phyloP scores from a whole-genome alignment of 495 filamentous ascomycete genomes.

The Cudoniella acicularis region DNA sequence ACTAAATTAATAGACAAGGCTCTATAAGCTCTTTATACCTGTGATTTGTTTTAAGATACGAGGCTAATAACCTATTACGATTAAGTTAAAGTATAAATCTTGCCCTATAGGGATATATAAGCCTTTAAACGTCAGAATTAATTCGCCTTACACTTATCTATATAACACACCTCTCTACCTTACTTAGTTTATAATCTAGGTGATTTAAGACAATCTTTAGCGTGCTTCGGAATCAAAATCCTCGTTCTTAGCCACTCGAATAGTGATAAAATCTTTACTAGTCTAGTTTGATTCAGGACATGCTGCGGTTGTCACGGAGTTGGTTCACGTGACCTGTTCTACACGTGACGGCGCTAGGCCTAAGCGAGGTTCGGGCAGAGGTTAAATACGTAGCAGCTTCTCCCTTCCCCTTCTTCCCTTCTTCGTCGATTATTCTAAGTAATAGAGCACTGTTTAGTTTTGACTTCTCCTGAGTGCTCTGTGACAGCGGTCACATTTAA shows the following conservation, averaged over 20 bases:
- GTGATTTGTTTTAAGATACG: background rate
- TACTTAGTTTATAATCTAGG: background rate
- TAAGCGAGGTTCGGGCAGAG: too few relatives aligned
- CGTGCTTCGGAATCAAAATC: background rate
- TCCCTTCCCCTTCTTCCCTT: too few relatives aligned
- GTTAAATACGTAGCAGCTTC: too few relatives aligned
- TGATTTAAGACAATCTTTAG: background rate
- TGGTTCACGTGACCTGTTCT: too few relatives aligned
- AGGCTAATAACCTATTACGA: background rate
- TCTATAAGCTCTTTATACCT: background rate
- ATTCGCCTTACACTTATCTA: background rate
- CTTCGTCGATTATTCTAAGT: too few relatives aligned
- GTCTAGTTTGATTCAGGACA: background rate
- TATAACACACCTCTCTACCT: background rate
- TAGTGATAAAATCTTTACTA: background rate
- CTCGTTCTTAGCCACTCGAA: background rate
- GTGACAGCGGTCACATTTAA: background rate
- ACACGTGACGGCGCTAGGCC: too few relatives aligned
- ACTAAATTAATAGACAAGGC: background rate
- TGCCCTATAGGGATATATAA: background rate
- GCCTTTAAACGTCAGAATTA: background rate
- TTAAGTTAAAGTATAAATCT: background rate
- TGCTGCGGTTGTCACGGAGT: too few relatives aligned
- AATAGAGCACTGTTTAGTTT: too few relatives aligned
- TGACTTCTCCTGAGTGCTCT: too few relatives aligned